Evolutionary conservation across 805 yeast genomes (phyloP), one percentile per base, ranked within the genome.

Genomic region (Diddensiella caesifluorescens): DNA sequence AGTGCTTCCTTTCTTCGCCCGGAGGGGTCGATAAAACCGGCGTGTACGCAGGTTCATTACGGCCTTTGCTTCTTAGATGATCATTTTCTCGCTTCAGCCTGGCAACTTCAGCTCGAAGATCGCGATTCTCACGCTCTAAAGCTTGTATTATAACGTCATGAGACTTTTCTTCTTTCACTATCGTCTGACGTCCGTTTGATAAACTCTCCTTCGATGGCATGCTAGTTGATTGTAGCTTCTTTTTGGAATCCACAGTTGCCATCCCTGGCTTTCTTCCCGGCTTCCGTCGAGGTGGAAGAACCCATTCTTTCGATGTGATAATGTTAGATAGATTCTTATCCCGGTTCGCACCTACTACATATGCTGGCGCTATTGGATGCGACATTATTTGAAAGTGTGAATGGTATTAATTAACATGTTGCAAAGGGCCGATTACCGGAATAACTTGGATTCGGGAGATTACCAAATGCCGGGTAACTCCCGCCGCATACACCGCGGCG

Each of bases 241-340:
- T n/a, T n/a, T n/a, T n/a, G n/a, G n/a, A n/a, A n/a, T n/a, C n/a
- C 20, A 30, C 36, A 23, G 22, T 6, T 31, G 35, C 22, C 19
- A 36, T 10, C 26, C 22, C 30, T 22, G 50, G 51, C 34, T 47
- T 50, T 9, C 53, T 38, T 18, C 83, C 84, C 0, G 84, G 83
- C 50, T 79, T 76, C 21, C 85, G 85, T 52, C 84, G 67, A n/a
- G 85, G 85, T 4, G 85, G 87, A 16, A 79, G 63, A 4, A 77
- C 81, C 88, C 85, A 81, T 53, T 75, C 74, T 51, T 77, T 78
- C 36, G 83, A 78, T 1, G 85, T 77, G 22, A 38, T 39, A 3
- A 48, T 31, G n/a, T 37, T 38, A 6, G 40, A 26, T 4, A 27
- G 22, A 12, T 36, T 35, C 20, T 19, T 35, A 5, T 23, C 12